A percentile compares a stretch with the other conserved stretches of the same genome.
phyloP scores from a whole-genome alignment of 148 eudicot species.

The Simmondsia chinensis region DNA sequence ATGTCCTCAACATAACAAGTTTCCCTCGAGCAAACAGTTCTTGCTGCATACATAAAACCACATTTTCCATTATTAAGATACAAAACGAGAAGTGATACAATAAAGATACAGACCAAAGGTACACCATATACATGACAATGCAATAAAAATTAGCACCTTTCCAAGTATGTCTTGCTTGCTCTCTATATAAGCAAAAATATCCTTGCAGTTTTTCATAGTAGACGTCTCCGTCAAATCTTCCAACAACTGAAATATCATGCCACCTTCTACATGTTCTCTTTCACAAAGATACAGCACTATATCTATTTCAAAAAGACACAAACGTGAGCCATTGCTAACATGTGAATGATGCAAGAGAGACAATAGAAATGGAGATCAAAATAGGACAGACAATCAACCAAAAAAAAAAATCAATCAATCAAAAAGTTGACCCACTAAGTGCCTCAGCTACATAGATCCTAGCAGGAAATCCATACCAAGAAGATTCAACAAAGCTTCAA shows the following conservation, averaged over 20 bases:
- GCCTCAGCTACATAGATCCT: no score
- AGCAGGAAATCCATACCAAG: no score
- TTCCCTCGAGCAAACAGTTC: slow-evolving; percentile 96
- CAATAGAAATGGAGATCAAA: no score
- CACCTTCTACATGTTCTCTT: slow-evolving; percentile 96
- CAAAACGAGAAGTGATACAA: not conserved
- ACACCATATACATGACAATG: not conserved
- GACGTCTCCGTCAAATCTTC: slow-evolving; percentile 99
- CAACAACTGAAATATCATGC: slow-evolving; percentile 95
- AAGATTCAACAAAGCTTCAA: no score
- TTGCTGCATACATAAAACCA: slow-evolving; percentile 42
- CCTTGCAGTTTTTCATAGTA: slow-evolving; percentile 95
- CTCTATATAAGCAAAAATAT: slow-evolving; percentile 89
- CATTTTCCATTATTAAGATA: no score
- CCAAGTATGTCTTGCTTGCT: slow-evolving; percentile 97
- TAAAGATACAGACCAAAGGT: not conserved
- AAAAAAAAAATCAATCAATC: no score
- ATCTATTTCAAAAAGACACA: slow-evolving; percentile 26
- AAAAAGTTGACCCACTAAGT: no score
- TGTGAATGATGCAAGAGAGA: no score
- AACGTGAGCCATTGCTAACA: no score
- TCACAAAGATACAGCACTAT: slow-evolving; percentile 95
- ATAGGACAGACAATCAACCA: no score
- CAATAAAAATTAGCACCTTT: slow-evolving; percentile 39
- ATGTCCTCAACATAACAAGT: slow-evolving; percentile 97